Conservation (phyloP, 2,329 filamentous ascomycete species). For the Thermoascus crustaceus region DNA sequence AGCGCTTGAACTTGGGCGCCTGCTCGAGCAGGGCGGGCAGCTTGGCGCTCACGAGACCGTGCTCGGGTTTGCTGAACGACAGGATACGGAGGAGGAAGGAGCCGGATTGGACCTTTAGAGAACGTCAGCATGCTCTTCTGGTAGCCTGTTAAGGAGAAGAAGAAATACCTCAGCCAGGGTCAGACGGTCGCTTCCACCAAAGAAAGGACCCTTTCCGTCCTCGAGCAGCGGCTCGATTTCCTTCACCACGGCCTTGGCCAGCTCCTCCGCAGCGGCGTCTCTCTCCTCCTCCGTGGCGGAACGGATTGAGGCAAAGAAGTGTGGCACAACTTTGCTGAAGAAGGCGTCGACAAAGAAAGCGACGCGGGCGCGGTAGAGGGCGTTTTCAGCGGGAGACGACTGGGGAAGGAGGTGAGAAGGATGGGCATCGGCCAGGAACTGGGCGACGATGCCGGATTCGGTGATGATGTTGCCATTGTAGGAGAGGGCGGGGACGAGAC, state of each 20-base stretch:
- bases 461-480: constrained; percentile 63
- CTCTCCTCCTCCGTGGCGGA: constrained; percentile 44
- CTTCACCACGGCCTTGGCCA: constrained; percentile 53
- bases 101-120: constrained; percentile 49
- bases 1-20: constrained; percentile 60
- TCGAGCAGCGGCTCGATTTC: constrained; percentile 67
- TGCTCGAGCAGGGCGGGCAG: constrained; percentile 41
- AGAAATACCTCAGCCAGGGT: constrained; percentile 63
- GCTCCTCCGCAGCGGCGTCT: constrained; percentile 40
- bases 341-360: constrained; percentile 66
- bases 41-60: constrained; percentile 43
- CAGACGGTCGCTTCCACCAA: constrained; percentile 54
- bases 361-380: constrained; percentile 58
- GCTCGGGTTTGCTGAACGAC: constrained; percentile 44
- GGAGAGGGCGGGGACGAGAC: constrained; percentile 63
- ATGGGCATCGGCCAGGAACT: constrained; percentile 62
- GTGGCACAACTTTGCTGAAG: constrained; percentile 50
- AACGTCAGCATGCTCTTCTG: constrained; percentile 6
- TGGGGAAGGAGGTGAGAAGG: constrained; percentile 58
- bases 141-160: constrained; percentile 2
- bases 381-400: constrained; percentile 43
- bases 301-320: constrained; percentile 41
- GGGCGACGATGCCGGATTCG: constrained; percentile 65
- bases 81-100: constrained; percentile 60
- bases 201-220: constrained; percentile 46